Conservation (phyloP, 2,329 filamentous ascomycete species). For the Aspergillus fumigatus region DNA sequence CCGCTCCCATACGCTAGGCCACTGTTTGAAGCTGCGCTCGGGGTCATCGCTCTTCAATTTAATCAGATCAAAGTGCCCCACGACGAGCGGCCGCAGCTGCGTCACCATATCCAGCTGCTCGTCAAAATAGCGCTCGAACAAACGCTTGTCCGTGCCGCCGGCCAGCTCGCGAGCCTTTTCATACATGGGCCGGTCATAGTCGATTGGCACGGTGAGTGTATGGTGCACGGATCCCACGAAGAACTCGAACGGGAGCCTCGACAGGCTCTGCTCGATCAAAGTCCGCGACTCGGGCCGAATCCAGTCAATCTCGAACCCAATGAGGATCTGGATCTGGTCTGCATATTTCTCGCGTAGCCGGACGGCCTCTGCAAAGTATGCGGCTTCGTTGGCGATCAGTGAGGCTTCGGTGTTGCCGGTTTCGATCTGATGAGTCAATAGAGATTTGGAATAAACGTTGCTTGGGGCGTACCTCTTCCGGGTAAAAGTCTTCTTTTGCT, state of each 20-base stretch:
- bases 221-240: conserved; percentile 94
- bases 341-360: conserved; percentile 69
- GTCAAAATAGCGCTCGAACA: conserved; percentile 85
- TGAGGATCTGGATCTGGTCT: conserved; percentile 67
- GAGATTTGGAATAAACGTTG: background rate
- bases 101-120: conserved; percentile 76
- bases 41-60: conserved; percentile 71
- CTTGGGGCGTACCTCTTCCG: conserved; percentile 65
- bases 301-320: conserved; percentile 93
- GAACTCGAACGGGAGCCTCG: conserved; percentile 68
- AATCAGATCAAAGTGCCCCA: conserved; percentile 94
- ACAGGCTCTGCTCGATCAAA: conserved; percentile 56
- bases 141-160: conserved; percentile 62
- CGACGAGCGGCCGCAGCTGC: conserved; percentile 66
- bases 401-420: conserved; percentile 27
- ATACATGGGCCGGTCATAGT: conserved; percentile 71
- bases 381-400: conserved; percentile 47
- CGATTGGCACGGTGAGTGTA: conserved; percentile 79
- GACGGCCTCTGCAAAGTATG: conserved; percentile 71
- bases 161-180: conserved; percentile 53
- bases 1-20: conserved; percentile 65
- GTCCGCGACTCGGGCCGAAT: conserved; percentile 65
- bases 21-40: conserved; percentile 54
- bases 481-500: conserved; percentile 74
- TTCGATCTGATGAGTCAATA: conserved; percentile 22